A percentile compares a stretch with the other conserved stretches of the same genome.
These are phyloP conservation scores for Suillus sp. DNA, from an alignment of 768 basidiomycete genomes.

Conservation along the genomic window DNA sequence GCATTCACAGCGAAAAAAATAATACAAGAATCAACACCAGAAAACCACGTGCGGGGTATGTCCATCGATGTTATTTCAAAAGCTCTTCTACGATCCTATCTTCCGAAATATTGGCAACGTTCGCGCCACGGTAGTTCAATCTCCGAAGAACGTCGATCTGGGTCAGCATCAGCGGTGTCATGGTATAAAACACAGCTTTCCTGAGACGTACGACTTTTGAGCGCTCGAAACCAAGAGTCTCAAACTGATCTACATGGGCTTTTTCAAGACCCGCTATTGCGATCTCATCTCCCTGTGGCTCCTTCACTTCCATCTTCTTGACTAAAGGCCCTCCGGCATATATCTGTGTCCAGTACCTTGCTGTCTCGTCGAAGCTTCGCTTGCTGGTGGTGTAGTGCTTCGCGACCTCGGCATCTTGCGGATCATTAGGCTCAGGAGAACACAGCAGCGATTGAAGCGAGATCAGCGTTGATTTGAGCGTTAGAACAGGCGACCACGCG, in stretches of 20 bases:
- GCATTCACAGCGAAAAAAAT: conserved; percentile 24
- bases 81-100: conserved; percentile 87
- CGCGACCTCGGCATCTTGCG: conserved; percentile 97
- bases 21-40: conserved; percentile 24
- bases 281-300: conserved; percentile 46
- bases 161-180: conserved; percentile 12
- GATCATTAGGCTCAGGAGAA: conserved; percentile 93
- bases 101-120: conserved; percentile 77
- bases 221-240: conserved; percentile 79
- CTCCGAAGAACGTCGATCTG: conserved; percentile 88
- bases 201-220: conserved; percentile 75
- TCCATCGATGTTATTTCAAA: conserved; percentile 50
- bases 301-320: conserved; percentile 37
- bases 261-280: conserved; percentile 80
- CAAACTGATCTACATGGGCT: conserved; percentile 84
- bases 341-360: conserved; percentile 90
- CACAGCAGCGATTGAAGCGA: conserved; percentile 92
- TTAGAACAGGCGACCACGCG: conserved; percentile 94
- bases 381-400: conserved; percentile 94
- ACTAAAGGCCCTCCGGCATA: conserved; percentile 78
- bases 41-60: conserved; percentile 31
- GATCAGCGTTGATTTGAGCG: conserved; percentile 94
- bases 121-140: conserved; percentile 85
- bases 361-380: conserved; percentile 87
- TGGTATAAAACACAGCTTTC: background rate